Percentiles rank a stretch among this genome's conserved stretches.
Conservation (phyloP, 2,329 filamentous ascomycete genomes). For the Aspergillus latus region DNA sequence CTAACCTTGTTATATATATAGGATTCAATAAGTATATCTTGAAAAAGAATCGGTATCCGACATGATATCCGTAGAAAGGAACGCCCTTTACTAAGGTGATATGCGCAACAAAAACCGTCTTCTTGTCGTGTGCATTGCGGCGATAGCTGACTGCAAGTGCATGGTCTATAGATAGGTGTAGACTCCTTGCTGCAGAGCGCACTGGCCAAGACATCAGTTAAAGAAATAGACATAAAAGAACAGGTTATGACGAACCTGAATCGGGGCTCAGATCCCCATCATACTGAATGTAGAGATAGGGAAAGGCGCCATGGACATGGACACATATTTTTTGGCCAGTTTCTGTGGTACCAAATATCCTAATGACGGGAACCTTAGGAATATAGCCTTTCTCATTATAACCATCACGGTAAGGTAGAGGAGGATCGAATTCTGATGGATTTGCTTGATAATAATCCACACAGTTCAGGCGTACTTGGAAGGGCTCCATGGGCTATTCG, state of each 20-base stretch:
- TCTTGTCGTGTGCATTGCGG: conserved; percentile 68
- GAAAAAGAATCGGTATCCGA: conserved; percentile 85
- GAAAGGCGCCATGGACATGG: conserved; percentile 92
- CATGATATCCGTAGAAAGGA: conserved; percentile 93
- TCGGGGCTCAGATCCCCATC: conserved; percentile 65
- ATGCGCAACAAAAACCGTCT: conserved; percentile 76
- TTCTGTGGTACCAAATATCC: conserved; percentile 89
- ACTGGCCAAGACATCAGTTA: conserved; percentile 50
- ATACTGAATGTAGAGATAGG: conserved; percentile 92
- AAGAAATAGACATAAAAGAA: neutral
- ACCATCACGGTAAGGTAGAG: conserved; percentile 65
- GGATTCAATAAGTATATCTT: conserved; percentile 96
- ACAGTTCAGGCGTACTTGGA: conserved; percentile 90
- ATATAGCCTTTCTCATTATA: conserved; percentile 60
- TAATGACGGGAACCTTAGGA: conserved; percentile 78
- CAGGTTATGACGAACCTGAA: conserved; percentile 57
- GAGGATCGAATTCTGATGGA: conserved; percentile 77
- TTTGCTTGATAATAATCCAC: conserved; percentile 89
- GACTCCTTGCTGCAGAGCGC: conserved; percentile 69
- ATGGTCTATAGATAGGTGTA: conserved; percentile 87
- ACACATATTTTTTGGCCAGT: conserved; percentile 95
- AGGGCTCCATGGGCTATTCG: conserved; percentile 62
- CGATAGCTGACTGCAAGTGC: conserved; percentile 84
- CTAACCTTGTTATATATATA: conserved; percentile 77
- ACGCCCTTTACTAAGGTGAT: conserved; percentile 90